These are phyloP conservation scores for Cyberlindnera xishuangbannaensis DNA, from an alignment of 805 yeast species.

Conservation along the genomic window DNA sequence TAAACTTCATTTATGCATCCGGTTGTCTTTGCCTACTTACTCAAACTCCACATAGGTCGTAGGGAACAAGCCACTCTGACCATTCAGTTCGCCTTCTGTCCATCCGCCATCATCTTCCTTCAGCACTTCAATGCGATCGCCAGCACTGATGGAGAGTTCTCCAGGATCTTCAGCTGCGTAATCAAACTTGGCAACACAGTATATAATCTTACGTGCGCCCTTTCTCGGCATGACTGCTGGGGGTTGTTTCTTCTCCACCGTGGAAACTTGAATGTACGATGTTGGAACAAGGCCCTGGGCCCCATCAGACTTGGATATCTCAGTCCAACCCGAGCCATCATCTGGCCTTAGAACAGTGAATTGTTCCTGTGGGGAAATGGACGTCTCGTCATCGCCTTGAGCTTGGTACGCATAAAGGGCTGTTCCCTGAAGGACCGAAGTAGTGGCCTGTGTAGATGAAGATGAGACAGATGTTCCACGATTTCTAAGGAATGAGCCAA, in stretches of 20 bases:
- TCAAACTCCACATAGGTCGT: conserved; percentile 47
- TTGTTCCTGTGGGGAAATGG: conserved; percentile 54
- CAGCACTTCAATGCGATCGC: conserved; percentile 66
- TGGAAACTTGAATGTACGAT: conserved; percentile 52
- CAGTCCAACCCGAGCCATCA: conserved; percentile 89
- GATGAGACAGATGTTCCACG: conserved; percentile 11
- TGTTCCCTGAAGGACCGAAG: conserved; percentile 27
- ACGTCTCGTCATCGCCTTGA: conserved; percentile 70
- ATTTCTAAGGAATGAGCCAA: conserved; percentile 19
- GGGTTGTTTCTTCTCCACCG: conserved; percentile 11
- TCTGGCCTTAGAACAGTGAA: conserved; percentile 59
- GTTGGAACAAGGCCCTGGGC: conserved; percentile 81
- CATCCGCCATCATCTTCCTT: conserved; percentile 85
- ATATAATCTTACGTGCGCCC: conserved; percentile 13
- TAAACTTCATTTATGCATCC: too few relatives aligned
- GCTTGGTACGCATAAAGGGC: conserved; percentile 45
- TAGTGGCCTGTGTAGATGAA: conserved; percentile 8
- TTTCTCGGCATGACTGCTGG: conserved; percentile 22
- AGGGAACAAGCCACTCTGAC: conserved; percentile 68
- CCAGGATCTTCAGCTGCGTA: conserved; percentile 50
- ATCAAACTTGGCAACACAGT: conserved; percentile 22
- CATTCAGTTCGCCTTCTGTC: conserved; percentile 85
- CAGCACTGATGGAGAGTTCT: conserved; percentile 66
- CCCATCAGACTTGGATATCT: conserved; percentile 43
- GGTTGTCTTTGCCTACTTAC: too few relatives aligned